These are phyloP conservation scores for Globisporangium yorkense DNA, from an alignment of 352 stramenopile genomes.

Conservation along the genomic window DNA sequence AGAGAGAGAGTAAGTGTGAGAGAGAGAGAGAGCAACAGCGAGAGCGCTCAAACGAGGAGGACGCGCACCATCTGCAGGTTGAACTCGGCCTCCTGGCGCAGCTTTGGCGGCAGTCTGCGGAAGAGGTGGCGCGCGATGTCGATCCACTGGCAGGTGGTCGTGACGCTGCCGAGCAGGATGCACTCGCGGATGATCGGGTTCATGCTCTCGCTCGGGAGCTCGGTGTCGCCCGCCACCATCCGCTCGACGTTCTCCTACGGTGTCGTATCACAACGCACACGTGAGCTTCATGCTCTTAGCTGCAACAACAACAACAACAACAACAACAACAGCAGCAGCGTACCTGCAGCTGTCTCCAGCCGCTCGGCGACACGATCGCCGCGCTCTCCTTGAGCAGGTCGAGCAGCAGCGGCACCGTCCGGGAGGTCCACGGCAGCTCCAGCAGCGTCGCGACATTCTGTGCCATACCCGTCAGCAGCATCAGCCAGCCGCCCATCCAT, in stretches of 20 bases:
- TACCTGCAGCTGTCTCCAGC: slow-evolving; percentile 58
- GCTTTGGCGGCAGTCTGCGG: slow-evolving; percentile 37
- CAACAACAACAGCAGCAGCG: not conserved
- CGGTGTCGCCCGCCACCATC: slow-evolving; percentile 31
- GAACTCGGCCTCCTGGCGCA: slow-evolving; percentile 69
- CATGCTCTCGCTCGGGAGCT: slow-evolving; percentile 38
- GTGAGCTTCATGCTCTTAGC: not conserved
- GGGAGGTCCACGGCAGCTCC: slow-evolving; percentile 54
- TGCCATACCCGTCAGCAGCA: not conserved
- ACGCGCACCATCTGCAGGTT: slow-evolving; percentile 66
- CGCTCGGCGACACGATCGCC: slow-evolving; percentile 29
- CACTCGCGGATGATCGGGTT: slow-evolving; percentile 66
- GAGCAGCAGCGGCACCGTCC: slow-evolving; percentile 50
- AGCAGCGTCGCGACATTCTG: slow-evolving; percentile 59
- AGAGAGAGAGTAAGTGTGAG: not conserved
- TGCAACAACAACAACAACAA: not conserved
- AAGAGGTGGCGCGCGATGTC: slow-evolving; percentile 41
- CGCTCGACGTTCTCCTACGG: slow-evolving; percentile 35
- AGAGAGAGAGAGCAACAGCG: not conserved
- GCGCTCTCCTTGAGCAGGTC: slow-evolving; percentile 49
- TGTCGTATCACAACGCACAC: not conserved
- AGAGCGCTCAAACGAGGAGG: not conserved
- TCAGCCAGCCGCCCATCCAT: not conserved
- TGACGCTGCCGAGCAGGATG: slow-evolving; percentile 41
- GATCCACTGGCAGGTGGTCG: slow-evolving; percentile 41